Evolutionary conservation across 495 filamentous ascomycete species (phyloP).

Genomic region (Aspergillus mulundensis): DNA sequence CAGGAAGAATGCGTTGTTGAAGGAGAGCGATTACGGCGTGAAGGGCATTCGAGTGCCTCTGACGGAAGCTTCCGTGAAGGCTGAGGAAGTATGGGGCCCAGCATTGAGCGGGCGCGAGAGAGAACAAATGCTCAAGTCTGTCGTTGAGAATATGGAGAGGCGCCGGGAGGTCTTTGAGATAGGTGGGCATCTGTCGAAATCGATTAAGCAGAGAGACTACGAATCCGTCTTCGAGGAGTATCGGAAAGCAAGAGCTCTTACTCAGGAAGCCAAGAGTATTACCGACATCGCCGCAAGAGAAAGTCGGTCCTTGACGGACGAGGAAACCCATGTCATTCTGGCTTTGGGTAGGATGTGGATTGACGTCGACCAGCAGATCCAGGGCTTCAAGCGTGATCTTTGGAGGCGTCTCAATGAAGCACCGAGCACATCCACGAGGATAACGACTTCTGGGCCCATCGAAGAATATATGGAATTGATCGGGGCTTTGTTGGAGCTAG

Average conservation of each 20-base stretch:
- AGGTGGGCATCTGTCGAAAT: conserved; percentile 69
- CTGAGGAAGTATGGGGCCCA: conserved; percentile 95
- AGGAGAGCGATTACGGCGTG: conserved; percentile 93
- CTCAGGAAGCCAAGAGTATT: conserved; percentile 66
- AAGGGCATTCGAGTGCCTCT: conserved; percentile 83
- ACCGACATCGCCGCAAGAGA: conserved; percentile 49
- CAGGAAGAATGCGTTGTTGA: conserved; percentile 84
- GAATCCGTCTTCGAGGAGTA: conserved; percentile 85
- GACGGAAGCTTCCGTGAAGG: conserved; percentile 84
- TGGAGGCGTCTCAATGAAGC: conserved; percentile 73
- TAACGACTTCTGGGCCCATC: conserved; percentile 42
- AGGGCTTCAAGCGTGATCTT: conserved; percentile 78
- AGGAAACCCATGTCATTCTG: conserved; percentile 76
- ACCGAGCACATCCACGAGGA: conserved; percentile 41
- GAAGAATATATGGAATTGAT: conserved; percentile 91
- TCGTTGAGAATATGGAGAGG: conserved; percentile 68
- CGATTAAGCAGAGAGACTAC: conserved; percentile 85
- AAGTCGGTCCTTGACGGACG: conserved; percentile 55
- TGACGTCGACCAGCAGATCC: conserved; percentile 80
- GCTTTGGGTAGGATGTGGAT: conserved; percentile 92
- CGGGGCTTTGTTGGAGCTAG: conserved; percentile 78
- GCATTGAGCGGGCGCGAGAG: conserved; percentile 88
- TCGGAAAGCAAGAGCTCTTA: conserved; percentile 66
- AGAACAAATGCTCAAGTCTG: conserved; percentile 75
- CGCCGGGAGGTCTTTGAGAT: conserved; percentile 78